Evolutionary conservation across 768 basidiomycete genomes (phyloP).

Genomic region (Tylopilus sp.): DNA sequence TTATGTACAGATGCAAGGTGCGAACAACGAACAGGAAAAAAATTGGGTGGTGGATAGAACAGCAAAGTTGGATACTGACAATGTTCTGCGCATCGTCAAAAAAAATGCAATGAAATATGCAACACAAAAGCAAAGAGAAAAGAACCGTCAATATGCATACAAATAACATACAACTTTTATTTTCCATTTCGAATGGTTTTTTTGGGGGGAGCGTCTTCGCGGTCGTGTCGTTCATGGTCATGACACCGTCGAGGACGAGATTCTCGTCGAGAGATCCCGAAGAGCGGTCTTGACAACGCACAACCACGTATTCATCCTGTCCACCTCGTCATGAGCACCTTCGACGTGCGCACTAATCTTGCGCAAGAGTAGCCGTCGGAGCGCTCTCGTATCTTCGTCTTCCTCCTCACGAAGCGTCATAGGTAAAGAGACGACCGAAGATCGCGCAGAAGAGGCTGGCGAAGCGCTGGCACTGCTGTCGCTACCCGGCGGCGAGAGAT

Average conservation of each 20-base stretch:
- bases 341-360: conserved; percentile 58
- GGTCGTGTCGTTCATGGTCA: conserved; percentile 9
- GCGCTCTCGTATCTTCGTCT: conserved; percentile 59
- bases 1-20: conserved; percentile 20
- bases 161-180: conserved; percentile 30
- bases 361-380: conserved; percentile 60
- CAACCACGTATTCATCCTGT: conserved; percentile 56
- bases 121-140: conserved; percentile 4
- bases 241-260: conserved; percentile 6
- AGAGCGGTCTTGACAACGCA: conserved; percentile 63
- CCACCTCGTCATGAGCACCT: conserved; percentile 61
- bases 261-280: conserved; percentile 43
- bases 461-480: conserved; percentile 13
- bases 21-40: conserved; percentile 3
- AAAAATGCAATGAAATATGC: conserved; percentile 5
- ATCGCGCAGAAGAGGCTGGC: conserved; percentile 27
- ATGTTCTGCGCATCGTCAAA: conserved; percentile 1
- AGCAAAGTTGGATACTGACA: conserved; percentile 4
- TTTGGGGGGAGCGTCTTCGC: neutral
- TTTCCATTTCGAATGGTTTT: neutral
- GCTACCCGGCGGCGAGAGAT: conserved; percentile 19
- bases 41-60: neutral
- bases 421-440: conserved; percentile 44
- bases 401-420: conserved; percentile 51
- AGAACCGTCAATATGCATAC: conserved; percentile 29